Evolutionary conservation across 257 asterid species (phyloP).

Genomic region (Capsicum rhomboideum): DNA sequence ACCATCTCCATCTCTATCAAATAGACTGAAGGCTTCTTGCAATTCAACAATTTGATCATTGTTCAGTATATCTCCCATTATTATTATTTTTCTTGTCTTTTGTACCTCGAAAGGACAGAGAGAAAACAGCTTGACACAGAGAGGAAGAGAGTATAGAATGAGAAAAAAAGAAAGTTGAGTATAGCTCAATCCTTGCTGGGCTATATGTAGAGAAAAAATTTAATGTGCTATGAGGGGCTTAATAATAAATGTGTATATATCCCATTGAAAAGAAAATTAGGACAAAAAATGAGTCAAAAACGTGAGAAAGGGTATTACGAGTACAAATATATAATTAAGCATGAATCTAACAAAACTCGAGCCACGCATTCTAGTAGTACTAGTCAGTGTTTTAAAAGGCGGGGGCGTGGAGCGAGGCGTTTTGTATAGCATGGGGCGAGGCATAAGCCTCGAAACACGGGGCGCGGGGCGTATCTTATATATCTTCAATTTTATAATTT

Average conservation of each 20-base stretch:
- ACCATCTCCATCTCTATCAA: slow-evolving; percentile 54
- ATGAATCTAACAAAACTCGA: background rate
- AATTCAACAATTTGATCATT: slow-evolving; percentile 40
- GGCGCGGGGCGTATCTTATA: too few species aligned
- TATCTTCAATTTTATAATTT: too few species aligned
- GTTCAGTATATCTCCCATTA: slow-evolving; percentile 26
- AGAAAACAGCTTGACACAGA: background rate
- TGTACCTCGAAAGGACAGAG: background rate
- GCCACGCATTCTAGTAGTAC: background rate
- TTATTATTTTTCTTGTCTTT: background rate
- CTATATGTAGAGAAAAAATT: slow-evolving; percentile 26
- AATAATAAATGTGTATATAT: slow-evolving; percentile 1
- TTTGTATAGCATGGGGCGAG: too few species aligned
- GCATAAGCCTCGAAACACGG: too few species aligned
- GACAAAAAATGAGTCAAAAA: background rate
- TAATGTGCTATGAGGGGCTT: slow-evolving; percentile 16
- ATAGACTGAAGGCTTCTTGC: slow-evolving; percentile 42
- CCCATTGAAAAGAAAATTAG: background rate
- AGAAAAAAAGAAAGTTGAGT: slow-evolving; percentile 14
- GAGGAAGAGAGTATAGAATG: slow-evolving; percentile 5
- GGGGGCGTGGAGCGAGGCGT: too few species aligned
- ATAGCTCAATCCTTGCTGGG: slow-evolving; percentile 40
- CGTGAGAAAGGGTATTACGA: background rate
- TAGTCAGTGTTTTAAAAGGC: too few species aligned
- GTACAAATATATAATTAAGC: background rate